Conservation (phyloP, 768 basidiomycete species). For the Lactarius quietus region DNA sequence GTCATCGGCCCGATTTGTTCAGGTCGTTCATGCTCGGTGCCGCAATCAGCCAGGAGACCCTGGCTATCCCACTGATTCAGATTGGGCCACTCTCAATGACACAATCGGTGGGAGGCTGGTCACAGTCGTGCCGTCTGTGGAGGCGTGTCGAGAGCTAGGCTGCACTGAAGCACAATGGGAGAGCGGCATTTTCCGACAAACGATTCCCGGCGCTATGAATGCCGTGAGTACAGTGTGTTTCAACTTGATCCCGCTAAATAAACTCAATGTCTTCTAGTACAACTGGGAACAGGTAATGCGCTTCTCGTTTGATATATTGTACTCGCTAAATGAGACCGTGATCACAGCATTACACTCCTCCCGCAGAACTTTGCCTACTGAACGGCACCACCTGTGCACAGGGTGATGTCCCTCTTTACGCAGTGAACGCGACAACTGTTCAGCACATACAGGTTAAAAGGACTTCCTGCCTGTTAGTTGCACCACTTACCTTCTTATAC, state of each 20-base stretch:
- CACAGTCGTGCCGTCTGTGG: conserved; percentile 17
- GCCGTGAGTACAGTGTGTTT: conserved; percentile 5
- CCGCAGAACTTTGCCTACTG: conserved; percentile 15
- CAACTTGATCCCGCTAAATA: neutral
- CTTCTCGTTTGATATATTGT: neutral
- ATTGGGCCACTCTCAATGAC: conserved; percentile 22
- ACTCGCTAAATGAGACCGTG: neutral
- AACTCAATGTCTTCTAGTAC: neutral
- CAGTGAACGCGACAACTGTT: too few relatives aligned
- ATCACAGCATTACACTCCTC: conserved; percentile 11
- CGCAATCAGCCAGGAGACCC: conserved; percentile 24
- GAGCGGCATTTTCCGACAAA: conserved; percentile 22
- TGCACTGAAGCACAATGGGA: conserved; percentile 22
- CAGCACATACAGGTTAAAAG: too few relatives aligned
- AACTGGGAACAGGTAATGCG: too few relatives aligned
- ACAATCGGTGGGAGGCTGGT: conserved; percentile 17
- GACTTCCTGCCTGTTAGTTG: too few relatives aligned
- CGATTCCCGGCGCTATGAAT: too few relatives aligned
- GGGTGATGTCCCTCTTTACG: too few relatives aligned
- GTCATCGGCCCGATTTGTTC: neutral
- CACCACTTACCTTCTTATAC: neutral
- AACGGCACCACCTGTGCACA: conserved; percentile 19
- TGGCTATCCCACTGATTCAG: conserved; percentile 11
- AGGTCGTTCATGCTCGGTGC: conserved; percentile 8
- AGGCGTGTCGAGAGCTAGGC: conserved; percentile 8